phyloP scores from a whole-genome alignment of 192 early-diverging fungal genomes.

The Podila verticillata region DNA sequence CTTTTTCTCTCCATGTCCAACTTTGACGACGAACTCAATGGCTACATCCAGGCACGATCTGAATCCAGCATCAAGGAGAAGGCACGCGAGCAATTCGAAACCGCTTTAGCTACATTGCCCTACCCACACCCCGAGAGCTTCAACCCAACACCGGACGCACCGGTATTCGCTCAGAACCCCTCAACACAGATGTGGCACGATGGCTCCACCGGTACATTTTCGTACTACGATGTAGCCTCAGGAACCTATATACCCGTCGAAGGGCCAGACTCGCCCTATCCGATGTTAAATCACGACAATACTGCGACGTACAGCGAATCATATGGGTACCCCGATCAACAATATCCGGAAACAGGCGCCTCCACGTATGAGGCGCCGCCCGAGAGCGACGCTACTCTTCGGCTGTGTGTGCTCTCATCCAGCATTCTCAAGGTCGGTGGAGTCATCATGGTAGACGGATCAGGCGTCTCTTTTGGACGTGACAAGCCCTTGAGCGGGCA shows the following conservation, averaged over 20 bases:
- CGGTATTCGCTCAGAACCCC: conserved; percentile 40
- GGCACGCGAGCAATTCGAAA: not conserved
- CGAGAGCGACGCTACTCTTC: conserved; percentile 53
- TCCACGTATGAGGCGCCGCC: conserved; percentile 26
- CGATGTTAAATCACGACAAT: not conserved
- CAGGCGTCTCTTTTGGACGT: conserved; percentile 68
- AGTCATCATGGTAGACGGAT: conserved; percentile 62
- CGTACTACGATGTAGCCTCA: conserved; percentile 60
- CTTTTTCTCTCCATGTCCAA: conserved; percentile 24
- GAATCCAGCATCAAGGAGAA: conserved; percentile 24
- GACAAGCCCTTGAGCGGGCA: conserved; percentile 58
- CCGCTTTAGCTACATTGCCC: not conserved
- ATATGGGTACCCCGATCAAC: not conserved
- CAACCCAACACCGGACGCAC: conserved; percentile 24
- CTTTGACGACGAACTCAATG: conserved; percentile 42
- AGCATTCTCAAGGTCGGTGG: conserved; percentile 49
- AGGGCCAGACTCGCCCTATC: conserved; percentile 10
- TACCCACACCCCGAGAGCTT: conserved; percentile 34
- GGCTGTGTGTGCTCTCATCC: conserved; percentile 71
- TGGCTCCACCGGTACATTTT: conserved; percentile 54
- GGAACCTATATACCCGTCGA: conserved; percentile 62
- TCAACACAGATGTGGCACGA: conserved; percentile 67
- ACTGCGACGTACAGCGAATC: not conserved
- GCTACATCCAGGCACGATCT: conserved; percentile 35
- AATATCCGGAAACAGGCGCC: not conserved